Evolutionary conservation across 2,329 filamentous ascomycete species (phyloP).

Genomic region (Escovopsis sp.): DNA sequence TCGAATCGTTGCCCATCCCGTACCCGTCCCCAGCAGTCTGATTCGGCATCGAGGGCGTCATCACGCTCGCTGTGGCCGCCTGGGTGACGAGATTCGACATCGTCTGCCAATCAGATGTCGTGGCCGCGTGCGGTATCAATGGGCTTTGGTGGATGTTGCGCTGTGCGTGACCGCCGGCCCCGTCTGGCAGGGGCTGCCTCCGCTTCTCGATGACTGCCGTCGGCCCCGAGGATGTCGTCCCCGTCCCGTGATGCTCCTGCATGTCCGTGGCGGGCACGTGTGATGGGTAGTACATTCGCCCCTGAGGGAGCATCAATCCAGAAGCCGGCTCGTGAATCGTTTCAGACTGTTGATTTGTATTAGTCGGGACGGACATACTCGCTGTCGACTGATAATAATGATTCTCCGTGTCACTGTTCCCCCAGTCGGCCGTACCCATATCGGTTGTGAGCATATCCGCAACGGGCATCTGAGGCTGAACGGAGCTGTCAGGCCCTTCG

Average conservation of each 20-base stretch:
- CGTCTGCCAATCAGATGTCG: conserved; percentile 2
- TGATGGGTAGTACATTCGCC: conserved; percentile 8
- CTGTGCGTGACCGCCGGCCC: not conserved
- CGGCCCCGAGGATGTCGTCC: not conserved
- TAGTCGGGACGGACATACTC: conserved; percentile 12
- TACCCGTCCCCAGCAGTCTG: conserved; percentile 2
- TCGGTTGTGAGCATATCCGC: conserved; percentile 13
- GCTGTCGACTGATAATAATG: conserved; percentile 17
- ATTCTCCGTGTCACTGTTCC: conserved; percentile 7
- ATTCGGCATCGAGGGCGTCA: conserved; percentile 1
- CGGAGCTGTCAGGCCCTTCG: conserved; percentile 7
- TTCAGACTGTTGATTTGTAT: conserved; percentile 8
- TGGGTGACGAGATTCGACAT: conserved; percentile 1
- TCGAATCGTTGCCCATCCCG: not conserved
- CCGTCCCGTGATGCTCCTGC: not conserved
- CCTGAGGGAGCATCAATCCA: conserved; percentile 9
- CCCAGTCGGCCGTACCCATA: conserved; percentile 9
- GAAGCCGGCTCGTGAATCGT: conserved; percentile 3
- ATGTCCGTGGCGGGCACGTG: conserved; percentile 2
- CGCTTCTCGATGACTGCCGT: not conserved
- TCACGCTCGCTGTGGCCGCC: not conserved
- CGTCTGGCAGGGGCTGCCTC: not conserved
- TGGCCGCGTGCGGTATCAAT: not conserved
- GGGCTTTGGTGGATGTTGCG: not conserved
- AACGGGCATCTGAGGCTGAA: conserved; percentile 16